Conservation (phyloP, 768 basidiomycete species). For the Suillus decipiens region DNA sequence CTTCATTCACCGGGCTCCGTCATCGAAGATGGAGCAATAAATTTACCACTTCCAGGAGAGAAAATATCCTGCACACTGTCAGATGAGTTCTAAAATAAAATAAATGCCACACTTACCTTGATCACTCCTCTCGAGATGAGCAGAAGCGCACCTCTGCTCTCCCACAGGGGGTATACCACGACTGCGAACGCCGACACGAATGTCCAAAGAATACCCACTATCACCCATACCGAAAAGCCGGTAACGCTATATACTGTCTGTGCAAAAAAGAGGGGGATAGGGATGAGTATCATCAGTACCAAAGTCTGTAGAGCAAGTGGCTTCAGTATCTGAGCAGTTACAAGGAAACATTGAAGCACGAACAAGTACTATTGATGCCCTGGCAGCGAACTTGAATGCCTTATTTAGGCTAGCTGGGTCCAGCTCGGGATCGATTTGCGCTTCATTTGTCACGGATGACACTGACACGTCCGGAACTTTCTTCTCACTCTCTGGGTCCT, state of each 20-base stretch:
- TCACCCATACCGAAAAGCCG: slow-evolving; percentile 79
- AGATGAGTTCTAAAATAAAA: background rate
- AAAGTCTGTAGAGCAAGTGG: slow-evolving; percentile 42
- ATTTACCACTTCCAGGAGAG: slow-evolving; percentile 43
- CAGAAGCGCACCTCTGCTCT: slow-evolving; percentile 68
- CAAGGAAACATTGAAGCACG: slow-evolving; percentile 21
- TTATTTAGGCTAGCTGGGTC: slow-evolving; percentile 65
- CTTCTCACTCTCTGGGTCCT: slow-evolving; percentile 39
- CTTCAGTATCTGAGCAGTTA: background rate
- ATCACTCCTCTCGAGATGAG: slow-evolving; percentile 62
- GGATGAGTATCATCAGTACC: slow-evolving; percentile 72
- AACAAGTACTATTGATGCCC: slow-evolving; percentile 69
- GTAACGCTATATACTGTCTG: slow-evolving; percentile 64
- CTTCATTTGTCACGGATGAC: slow-evolving; percentile 39
- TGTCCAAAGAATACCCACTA: slow-evolving; percentile 81
- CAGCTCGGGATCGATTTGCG: slow-evolving; percentile 52
- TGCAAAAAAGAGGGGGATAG: slow-evolving; percentile 85
- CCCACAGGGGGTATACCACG: slow-evolving; percentile 85
- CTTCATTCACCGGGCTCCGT: background rate
- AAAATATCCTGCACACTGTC: slow-evolving; percentile 39
- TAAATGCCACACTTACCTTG: slow-evolving; percentile 45
- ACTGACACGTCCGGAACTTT: slow-evolving; percentile 33
- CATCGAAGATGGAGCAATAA: slow-evolving; percentile 19
- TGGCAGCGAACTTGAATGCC: slow-evolving; percentile 81
- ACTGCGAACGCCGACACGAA: slow-evolving; percentile 76